Percentiles rank a stretch among this genome's conserved stretches.
Evolutionary conservation across 169 alveolate genomes (phyloP).

Genomic region (Cryptosporidium ryanae): DNA sequence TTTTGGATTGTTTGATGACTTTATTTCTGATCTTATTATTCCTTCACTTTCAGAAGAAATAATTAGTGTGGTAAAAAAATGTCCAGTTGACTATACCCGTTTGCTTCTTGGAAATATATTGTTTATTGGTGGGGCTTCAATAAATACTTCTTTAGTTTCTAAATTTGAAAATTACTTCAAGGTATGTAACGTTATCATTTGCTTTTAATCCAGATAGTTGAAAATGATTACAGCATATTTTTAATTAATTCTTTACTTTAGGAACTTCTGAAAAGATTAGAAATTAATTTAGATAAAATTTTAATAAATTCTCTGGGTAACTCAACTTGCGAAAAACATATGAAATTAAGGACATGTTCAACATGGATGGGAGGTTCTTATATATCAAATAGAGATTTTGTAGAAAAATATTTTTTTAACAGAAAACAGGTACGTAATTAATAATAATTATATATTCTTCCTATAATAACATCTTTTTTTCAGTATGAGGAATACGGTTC

Average conservation of each 20-base stretch:
- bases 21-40: constrained; percentile 29
- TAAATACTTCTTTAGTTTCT: constrained; percentile 5
- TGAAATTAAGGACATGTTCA: constrained; percentile 12
- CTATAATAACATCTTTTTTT: background rate
- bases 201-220: too few species aligned
- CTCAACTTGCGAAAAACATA: constrained; percentile 14
- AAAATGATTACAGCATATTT: background rate
- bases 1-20: constrained; percentile 37
- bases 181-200: constrained; percentile 27
- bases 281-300: constrained; percentile 4
- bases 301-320: constrained; percentile 6
- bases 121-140: constrained; percentile 63
- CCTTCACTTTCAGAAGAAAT: constrained; percentile 46
- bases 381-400: constrained; percentile 18
- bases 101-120: constrained; percentile 31
- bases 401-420: constrained; percentile 14
- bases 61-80: constrained; percentile 29
- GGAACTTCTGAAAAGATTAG: background rate
- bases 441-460: background rate
- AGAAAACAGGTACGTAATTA: constrained; percentile 43
- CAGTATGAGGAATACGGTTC: constrained; percentile 72
- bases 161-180: constrained; percentile 20
- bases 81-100: constrained; percentile 63
- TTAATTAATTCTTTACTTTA: background rate
- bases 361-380: constrained; percentile 71